Evolutionary conservation across 2,329 filamentous ascomycete species (phyloP), one percentile per base, ranked within the genome.

Genomic region (Aspergillus texensis): DNA sequence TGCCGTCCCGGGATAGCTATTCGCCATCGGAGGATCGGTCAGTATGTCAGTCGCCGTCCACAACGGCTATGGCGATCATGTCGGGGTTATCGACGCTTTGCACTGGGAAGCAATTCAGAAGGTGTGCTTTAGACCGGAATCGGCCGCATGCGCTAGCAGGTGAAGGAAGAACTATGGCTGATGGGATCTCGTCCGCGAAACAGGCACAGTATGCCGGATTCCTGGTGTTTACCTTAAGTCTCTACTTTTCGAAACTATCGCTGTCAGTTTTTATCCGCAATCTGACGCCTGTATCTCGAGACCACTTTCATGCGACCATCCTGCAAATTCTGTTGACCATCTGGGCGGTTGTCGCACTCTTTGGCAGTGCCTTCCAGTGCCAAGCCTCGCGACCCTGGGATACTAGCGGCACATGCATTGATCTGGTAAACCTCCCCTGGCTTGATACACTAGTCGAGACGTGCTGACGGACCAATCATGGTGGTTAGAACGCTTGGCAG

Each of bases 211-310:
- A 67, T 32, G 64, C 69, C 16, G 68, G 61, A 21, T 66, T 61
- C 19, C 55, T 71, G 56, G 50, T 72, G 1, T 71, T 70, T 48
- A 58, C 67, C n/a, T 32, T 65, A 2, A 69, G 70, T 43, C 64
- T 72, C 21, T 60, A 52, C 12, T 58, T 71, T 39, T 72, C 71
- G 10, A 71, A 72, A 53, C 52, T 72, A 46, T 72, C 71, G 2
- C 58, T 72, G n/a, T 66, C 65, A 8, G 41, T 61, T 4, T 72
- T 72, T 48, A 68, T 72, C 36, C 61, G 67, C 12, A 66, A 61
- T 30, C 59, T 72, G 16, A 69, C 70, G 8, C 68, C 68, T 19
- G 61, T 62, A 0, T 52, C 53, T 24, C 67, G 66, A 55, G 68
- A 72, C 53, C 64, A 68, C 28, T 52, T 57, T 28, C 61, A 67